phyloP scores from a whole-genome alignment of 2,329 filamentous ascomycete genomes.

The Capronia coronata region DNA sequence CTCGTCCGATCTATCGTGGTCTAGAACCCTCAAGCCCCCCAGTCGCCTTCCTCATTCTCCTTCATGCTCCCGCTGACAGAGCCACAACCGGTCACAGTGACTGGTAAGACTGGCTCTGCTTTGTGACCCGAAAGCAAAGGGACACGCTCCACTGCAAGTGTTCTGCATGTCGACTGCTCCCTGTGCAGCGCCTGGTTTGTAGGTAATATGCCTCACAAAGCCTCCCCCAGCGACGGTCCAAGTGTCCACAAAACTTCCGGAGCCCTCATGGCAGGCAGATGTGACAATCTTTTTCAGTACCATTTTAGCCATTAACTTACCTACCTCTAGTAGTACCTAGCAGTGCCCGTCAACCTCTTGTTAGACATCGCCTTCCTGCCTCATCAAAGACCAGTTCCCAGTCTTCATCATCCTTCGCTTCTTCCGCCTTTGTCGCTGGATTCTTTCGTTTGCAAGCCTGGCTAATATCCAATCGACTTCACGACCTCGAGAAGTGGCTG shows the following conservation, averaged over 20 bases:
- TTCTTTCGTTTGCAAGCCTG: background rate
- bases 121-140: background rate
- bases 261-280: constrained; percentile 3
- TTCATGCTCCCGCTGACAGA: background rate
- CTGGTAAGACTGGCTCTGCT: too few relatives aligned
- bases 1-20: constrained; percentile 18
- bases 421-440: background rate
- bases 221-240: background rate
- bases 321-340: background rate
- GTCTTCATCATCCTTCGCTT: constrained; percentile 4
- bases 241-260: constrained; percentile 9
- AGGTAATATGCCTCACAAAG: background rate
- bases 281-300: background rate
- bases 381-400: background rate
- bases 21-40: constrained; percentile 16
- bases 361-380: background rate
- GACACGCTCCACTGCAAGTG: constrained; percentile 11
- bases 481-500: background rate
- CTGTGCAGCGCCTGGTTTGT: constrained; percentile 8
- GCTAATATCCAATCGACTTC: background rate
- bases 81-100: background rate
- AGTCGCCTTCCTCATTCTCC: background rate
- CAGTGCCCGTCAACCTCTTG: background rate
- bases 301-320: background rate
- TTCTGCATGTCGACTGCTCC: constrained; percentile 8